phyloP scores from a whole-genome alignment of 139 green algal genomes.

The Penium margaritaceum region DNA sequence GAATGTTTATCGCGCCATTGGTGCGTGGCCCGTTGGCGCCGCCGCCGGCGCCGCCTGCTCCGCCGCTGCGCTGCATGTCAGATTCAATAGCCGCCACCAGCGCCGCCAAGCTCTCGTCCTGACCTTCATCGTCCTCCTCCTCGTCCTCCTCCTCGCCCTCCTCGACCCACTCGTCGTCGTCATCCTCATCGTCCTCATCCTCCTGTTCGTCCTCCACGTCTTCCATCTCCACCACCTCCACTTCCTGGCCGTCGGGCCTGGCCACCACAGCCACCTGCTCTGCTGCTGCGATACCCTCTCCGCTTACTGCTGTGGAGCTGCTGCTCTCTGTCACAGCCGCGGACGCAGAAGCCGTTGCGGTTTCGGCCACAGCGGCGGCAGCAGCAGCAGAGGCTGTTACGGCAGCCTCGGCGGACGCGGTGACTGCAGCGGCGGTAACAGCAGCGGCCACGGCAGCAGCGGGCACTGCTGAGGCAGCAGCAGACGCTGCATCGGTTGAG shows the following conservation, averaged over 20 bases:
- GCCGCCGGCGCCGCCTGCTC: not conserved
- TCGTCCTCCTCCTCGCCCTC: constrained; percentile 32
- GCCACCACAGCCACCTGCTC: not conserved
- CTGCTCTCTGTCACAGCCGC: too few species aligned
- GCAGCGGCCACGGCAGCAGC: not conserved
- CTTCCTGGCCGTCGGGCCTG: too few species aligned
- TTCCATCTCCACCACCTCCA: constrained; percentile 16
- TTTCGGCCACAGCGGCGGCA: too few species aligned
- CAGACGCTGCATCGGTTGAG: not conserved
- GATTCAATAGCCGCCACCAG: not conserved
- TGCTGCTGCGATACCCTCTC: not conserved
- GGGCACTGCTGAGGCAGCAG: not conserved
- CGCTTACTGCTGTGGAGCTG: not conserved
- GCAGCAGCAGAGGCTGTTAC: too few species aligned
- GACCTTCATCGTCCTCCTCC: constrained; percentile 23
- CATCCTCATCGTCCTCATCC: constrained; percentile 26
- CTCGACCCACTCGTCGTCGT: constrained; percentile 18
- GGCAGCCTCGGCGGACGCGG: not conserved
- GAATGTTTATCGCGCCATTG: not conserved
- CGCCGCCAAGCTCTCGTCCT: not conserved
- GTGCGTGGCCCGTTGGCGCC: too few species aligned
- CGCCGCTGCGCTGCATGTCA: not conserved
- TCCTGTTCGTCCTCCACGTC: too few species aligned
- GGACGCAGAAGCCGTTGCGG: too few species aligned
- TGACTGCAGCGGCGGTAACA: not conserved